These are phyloP conservation scores for Nigrograna mackinnonii DNA, from an alignment of 2,329 filamentous ascomycete species.

Conservation along the genomic window DNA sequence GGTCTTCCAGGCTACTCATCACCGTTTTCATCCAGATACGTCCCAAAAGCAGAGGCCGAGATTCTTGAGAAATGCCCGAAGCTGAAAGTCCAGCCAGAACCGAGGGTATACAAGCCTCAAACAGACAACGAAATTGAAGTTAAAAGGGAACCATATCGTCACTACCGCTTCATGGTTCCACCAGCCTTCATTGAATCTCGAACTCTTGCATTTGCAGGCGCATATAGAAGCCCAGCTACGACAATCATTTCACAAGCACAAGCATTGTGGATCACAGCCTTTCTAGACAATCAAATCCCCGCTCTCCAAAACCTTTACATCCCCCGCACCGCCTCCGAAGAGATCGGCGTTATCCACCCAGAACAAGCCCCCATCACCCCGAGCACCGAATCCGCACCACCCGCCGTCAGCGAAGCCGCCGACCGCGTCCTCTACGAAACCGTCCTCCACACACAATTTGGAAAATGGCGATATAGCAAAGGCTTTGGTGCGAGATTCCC, in stretches of 20 bases:
- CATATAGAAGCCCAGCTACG: conserved; percentile 41
- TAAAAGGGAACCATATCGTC: conserved; percentile 41
- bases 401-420: conserved; percentile 9
- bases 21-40: conserved; percentile 8
- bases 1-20: conserved; percentile 24
- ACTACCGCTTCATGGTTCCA: conserved; percentile 49
- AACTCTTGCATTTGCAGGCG: conserved; percentile 46
- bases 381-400: neutral
- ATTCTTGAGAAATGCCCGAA: conserved; percentile 59
- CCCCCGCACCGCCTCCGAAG: neutral
- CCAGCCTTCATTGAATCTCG: conserved; percentile 31
- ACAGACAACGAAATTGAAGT: conserved; percentile 6
- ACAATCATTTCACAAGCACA: conserved; percentile 41
- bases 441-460: conserved; percentile 32
- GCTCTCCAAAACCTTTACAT: neutral
- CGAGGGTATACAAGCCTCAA: conserved; percentile 11
- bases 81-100: conserved; percentile 54
- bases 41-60: conserved; percentile 49
- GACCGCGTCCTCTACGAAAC: conserved; percentile 25
- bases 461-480: conserved; percentile 31
- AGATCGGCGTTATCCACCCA: neutral
- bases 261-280: conserved; percentile 60
- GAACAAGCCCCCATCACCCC: no score
- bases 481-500: conserved; percentile 32
- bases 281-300: conserved; percentile 57